A percentile compares a stretch with the other conserved stretches of the same genome.
These are phyloP conservation scores for Magnusiomyces fungicola DNA, from an alignment of 1,139 yeast species.

Conservation along the genomic window DNA sequence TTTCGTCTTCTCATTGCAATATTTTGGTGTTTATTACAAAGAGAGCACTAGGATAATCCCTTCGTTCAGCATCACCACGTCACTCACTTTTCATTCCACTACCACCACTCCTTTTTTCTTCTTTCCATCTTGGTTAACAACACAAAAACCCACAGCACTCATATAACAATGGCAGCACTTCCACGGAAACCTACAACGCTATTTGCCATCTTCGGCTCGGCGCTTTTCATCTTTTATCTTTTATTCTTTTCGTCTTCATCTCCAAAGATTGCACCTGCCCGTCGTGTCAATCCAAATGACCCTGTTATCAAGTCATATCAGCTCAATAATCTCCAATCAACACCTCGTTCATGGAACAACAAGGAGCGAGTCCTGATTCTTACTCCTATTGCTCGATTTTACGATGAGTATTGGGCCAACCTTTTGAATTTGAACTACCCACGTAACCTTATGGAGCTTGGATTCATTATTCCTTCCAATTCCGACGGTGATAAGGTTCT, in stretches of 20 bases:
- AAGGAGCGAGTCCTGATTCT: constrained; percentile 75
- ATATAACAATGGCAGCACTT: constrained; percentile 1
- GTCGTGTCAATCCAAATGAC: background rate
- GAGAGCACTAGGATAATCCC: no score
- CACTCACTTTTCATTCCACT: no score
- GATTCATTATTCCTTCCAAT: constrained; percentile 82
- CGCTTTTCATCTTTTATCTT: background rate
- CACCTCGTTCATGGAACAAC: constrained; percentile 61
- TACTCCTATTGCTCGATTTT: constrained; percentile 84
- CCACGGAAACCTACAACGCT: constrained; percentile 5
- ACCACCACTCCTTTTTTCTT: no score
- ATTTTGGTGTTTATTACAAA: no score
- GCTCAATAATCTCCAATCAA: constrained; percentile 64
- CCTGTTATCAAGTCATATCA: constrained; percentile 63
- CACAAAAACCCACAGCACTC: no score
- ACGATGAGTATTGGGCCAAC: constrained; percentile 83
- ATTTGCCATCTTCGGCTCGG: constrained; percentile 6
- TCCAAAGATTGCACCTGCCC: background rate
- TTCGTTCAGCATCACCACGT: no score
- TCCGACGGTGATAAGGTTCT: constrained; percentile 74
- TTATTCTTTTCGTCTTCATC: background rate
- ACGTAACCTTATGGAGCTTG: constrained; percentile 74
- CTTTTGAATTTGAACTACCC: constrained; percentile 70
- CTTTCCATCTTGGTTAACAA: no score
- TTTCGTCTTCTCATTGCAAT: no score